These are phyloP conservation scores for Pseudogymnoascus sp. DNA, from an alignment of 2,329 filamentous ascomycete genomes.

Conservation along the genomic window DNA sequence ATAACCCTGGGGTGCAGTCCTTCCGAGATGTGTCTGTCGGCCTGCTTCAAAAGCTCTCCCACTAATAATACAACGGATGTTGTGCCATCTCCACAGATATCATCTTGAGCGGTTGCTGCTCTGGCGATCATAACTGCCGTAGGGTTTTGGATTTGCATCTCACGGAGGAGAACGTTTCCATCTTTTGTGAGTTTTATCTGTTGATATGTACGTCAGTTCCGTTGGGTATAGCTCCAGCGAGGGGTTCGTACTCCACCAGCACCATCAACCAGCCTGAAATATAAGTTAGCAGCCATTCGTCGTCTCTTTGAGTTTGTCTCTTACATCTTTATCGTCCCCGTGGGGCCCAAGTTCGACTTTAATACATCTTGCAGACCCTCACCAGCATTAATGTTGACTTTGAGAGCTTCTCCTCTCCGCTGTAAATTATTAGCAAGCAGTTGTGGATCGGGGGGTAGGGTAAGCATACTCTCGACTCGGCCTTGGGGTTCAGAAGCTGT, in stretches of 20 bases:
- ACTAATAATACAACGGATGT: conserved; percentile 93
- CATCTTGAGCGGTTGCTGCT: conserved; percentile 93
- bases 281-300: conserved; percentile 9
- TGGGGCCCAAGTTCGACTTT: conserved; percentile 89
- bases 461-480: conserved; percentile 79
- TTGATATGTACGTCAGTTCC: conserved; percentile 20
- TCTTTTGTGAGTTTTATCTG: conserved; percentile 99
- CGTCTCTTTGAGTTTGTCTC: conserved; percentile 24
- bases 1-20: conserved; percentile 95
- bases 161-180: conserved; percentile 73
- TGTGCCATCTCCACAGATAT: conserved; percentile 96
- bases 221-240: not conserved
- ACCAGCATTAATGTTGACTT: conserved; percentile 93
- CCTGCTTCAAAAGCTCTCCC: conserved; percentile 95
- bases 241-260: conserved; percentile 50
- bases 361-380: conserved; percentile 91
- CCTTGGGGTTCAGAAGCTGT: conserved; percentile 97
- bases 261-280: conserved; percentile 56
- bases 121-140: conserved; percentile 79
- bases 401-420: conserved; percentile 93
- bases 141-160: conserved; percentile 96
- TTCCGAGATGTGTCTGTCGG: conserved; percentile 89
- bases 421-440: conserved; percentile 34
- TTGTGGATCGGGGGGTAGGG: conserved; percentile 16
- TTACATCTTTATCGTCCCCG: conserved; percentile 94